Conservation (phyloP, 805 yeast genomes). For the Wickerhamomyces chaumierensis region DNA sequence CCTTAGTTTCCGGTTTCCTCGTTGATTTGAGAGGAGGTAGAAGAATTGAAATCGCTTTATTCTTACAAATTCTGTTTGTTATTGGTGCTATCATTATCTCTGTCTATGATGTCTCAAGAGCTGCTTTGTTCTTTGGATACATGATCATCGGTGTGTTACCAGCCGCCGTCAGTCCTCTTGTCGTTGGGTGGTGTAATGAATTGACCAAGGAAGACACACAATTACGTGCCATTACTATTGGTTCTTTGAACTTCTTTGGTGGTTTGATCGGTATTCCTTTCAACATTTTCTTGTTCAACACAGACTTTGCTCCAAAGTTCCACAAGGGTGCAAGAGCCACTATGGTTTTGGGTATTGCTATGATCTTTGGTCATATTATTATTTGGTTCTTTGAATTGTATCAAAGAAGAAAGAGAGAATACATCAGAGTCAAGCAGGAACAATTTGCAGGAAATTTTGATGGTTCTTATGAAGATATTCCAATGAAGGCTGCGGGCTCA, state of each 20-base stretch:
- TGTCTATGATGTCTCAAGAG: constrained; percentile 9
- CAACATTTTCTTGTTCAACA: constrained; percentile 7
- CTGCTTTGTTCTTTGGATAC: constrained; percentile 10
- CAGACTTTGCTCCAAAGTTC: constrained; percentile 12
- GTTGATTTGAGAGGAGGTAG: constrained; percentile 12
- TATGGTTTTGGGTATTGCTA: constrained; percentile 3
- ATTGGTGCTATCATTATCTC: constrained; percentile 11
- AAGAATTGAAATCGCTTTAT: constrained; percentile 7
- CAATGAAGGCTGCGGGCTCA: no score
- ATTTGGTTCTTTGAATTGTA: constrained; percentile 13
- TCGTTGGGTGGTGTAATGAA: constrained; percentile 17
- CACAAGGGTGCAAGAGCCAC: constrained; percentile 9
- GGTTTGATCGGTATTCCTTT: constrained; percentile 11
- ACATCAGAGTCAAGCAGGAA: no score
- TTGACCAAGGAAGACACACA: constrained; percentile 16
- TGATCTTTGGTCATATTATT: constrained; percentile 9
- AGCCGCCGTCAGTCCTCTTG: constrained; percentile 10
- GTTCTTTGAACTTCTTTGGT: constrained; percentile 12
- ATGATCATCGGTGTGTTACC: constrained; percentile 8
- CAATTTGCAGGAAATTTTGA: no score
- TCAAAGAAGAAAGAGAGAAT: constrained; percentile 13
- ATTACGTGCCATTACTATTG: constrained; percentile 14
- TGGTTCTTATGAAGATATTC: no score
- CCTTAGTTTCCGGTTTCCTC: constrained; percentile 9
- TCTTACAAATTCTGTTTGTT: constrained; percentile 4